Evolutionary conservation across 2,329 filamentous ascomycete genomes (phyloP), one percentile per base, ranked within the genome.

Genomic region (Alternaria tenuissima): DNA sequence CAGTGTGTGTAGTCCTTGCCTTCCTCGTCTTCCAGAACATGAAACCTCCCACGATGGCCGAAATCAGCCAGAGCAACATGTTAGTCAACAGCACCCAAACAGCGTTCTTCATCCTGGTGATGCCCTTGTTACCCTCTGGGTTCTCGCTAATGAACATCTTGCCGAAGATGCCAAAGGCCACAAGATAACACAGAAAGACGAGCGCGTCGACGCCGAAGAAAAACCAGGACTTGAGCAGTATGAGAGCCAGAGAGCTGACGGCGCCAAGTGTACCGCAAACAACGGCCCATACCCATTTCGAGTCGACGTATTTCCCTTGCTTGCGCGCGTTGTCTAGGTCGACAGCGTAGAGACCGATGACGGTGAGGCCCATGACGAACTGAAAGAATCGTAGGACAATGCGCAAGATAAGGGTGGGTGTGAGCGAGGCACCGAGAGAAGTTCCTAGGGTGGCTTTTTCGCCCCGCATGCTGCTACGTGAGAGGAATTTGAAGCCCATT

Each of bases 101-200:
- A 5, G 92, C 91, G 73, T 89, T 88, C 81, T 93, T 93, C 93
- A 97, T 96, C 57, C 91, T 86, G 66, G 83, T 81, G 58, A 94
- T 85, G 51, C 85, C 88, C 41, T 71, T 69, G 73, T 91, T 85
- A 14, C 88, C 88, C 74, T 90, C 83, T 0, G 89, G 77, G 59
- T 92, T 77, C 70, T 89, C 88, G 55, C 86, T 79, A 74, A 96
- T 91, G 82, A 90, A 97, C 84, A 94, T 87, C 69, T 85, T 88
- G 55, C 89, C 93, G 75, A 97, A 97, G 61, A 95, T 81, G 18
- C 92, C 93, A 76, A 96, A 96, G 6, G 95, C 83, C 2, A 88
- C 87, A 61, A 93, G 87, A 89, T 92, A 96, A 30, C 96, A 85
- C 64, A 95, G 82, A 69, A 79, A 91, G 18, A 96, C 79, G 14